Conservation (phyloP, 495 filamentous ascomycete species). For the Aspergillus carlsbadensis region DNA sequence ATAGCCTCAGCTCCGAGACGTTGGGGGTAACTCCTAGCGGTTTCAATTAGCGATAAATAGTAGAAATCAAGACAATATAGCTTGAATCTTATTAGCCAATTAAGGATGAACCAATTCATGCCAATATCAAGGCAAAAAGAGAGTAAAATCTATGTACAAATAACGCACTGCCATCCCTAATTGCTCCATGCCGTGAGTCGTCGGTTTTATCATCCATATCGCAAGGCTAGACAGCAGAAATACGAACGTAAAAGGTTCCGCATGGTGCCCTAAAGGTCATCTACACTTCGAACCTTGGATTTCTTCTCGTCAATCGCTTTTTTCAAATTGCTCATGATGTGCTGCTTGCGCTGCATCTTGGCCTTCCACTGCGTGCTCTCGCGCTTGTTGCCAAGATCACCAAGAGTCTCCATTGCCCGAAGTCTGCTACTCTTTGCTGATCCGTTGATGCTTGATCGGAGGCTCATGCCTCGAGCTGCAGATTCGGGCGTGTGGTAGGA, state of each 20-base stretch:
- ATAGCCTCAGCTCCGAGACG: not conserved
- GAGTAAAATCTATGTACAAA: conserved; percentile 22
- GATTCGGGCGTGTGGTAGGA: conserved; percentile 60
- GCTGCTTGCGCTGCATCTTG: conserved; percentile 54
- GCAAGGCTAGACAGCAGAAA: conserved; percentile 4
- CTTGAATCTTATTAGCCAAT: conserved; percentile 3
- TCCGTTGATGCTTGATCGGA: conserved; percentile 47
- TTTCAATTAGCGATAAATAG: too few species aligned
- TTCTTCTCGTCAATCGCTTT: conserved; percentile 40
- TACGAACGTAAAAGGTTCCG: conserved; percentile 11
- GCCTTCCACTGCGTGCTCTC: conserved; percentile 59
- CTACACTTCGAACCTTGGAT: conserved; percentile 33
- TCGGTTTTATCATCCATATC: conserved; percentile 18
- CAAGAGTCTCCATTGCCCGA: conserved; percentile 35
- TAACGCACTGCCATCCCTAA: conserved; percentile 7
- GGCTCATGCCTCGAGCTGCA: conserved; percentile 34
- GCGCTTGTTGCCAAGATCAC: conserved; percentile 44
- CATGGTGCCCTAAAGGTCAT: conserved; percentile 33
- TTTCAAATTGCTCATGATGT: conserved; percentile 47
- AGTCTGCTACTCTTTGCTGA: conserved; percentile 47
- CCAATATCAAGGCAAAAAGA: conserved; percentile 8
- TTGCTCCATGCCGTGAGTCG: conserved; percentile 20
- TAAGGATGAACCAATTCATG: not conserved
- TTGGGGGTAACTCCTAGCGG: not conserved
- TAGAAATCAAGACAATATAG: not conserved